Base-by-base conservation (phyloP, 345 rosid species). In the Heritiera fomes region DNA sequence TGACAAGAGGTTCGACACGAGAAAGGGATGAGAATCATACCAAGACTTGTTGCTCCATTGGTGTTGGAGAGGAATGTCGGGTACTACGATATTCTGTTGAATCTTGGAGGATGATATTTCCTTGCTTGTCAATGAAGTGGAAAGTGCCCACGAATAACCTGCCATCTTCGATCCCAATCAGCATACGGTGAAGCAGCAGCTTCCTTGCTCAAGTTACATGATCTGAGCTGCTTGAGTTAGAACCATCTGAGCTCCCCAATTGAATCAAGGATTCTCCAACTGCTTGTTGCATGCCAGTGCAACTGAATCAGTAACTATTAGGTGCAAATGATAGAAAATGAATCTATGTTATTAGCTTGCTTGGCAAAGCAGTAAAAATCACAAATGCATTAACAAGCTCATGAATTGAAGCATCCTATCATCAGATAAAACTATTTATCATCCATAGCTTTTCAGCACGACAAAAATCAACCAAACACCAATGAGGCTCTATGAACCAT, bases 61-160 rank as follows among this genome's bases (percentile, higher is more conserved):
- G 94, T 55, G 95, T 91, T 80, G 97, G 89, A 84, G 97, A 87
- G n/a, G 94, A 84, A 4, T 87, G 86, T 12, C 96, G 84, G 30
- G 91, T 87, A 86, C 89, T 89, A 7, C 97, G 92, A 84, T 94
- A 92, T 87, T 95, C 99, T 3, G 94, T 86, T 6, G 98, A 79
- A 77, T 94, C 97, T 77, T 94, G 97, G 23, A 96, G 91, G 73
- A 96, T 88, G 78, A 96, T 86, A 84, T 94, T 96, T 23, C 97
- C 97, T 89, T 96, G 97, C 85, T 92, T 92, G 87, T 94, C 99
- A 11, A 92, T 81, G 80, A 98, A 94, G 79, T 96, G 95, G 84
- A 94, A 94, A n/a, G 78, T 83, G 3, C 99, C 98, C 82, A 91
- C 77, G 89, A 96, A 96, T 86, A 92, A 93, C 79, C 98, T 89